phyloP scores from a whole-genome alignment of 495 filamentous ascomycete genomes.

The Pseudotulostoma volvatum region DNA sequence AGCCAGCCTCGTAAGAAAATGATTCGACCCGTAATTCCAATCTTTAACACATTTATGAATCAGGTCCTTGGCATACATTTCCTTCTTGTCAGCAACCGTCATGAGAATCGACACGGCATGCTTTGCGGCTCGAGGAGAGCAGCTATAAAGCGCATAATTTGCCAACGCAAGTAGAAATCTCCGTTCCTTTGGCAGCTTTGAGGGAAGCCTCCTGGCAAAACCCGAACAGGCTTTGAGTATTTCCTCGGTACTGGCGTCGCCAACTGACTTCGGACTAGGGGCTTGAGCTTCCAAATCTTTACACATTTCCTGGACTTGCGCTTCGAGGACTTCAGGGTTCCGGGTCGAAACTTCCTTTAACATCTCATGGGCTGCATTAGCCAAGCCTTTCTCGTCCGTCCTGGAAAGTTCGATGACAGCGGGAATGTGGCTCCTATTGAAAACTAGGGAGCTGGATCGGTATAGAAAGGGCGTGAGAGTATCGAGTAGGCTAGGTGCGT shows the following conservation, averaged over 20 bases:
- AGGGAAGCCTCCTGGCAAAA: conserved; percentile 70
- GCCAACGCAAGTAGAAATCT: conserved; percentile 70
- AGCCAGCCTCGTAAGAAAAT: conserved; percentile 74
- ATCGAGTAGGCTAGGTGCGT: conserved; percentile 46
- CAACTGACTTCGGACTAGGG: conserved; percentile 45
- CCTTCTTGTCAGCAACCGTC: conserved; percentile 62
- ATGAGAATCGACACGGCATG: conserved; percentile 84
- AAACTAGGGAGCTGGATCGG: conserved; percentile 64
- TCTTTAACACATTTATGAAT: conserved; percentile 54
- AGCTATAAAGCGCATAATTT: conserved; percentile 64
- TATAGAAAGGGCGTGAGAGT: conserved; percentile 74
- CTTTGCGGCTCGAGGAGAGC: conserved; percentile 71
- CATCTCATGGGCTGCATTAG: conserved; percentile 69
- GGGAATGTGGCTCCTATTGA: conserved; percentile 85
- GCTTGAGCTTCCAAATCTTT: conserved; percentile 66
- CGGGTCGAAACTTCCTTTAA: conserved; percentile 81
- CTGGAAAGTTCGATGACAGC: conserved; percentile 75
- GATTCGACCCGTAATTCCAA: conserved; percentile 56
- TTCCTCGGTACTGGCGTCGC: conserved; percentile 57
- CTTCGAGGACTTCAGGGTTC: conserved; percentile 78
- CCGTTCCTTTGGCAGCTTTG: conserved; percentile 69
- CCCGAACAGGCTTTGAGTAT: conserved; percentile 84
- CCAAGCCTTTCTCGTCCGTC: conserved; percentile 62
- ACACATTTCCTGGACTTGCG: conserved; percentile 84
- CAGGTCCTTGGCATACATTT: conserved; percentile 75